Base-by-base conservation (phyloP, 2,329 filamentous ascomycete species). In the Aspergillus vadensis region DNA sequence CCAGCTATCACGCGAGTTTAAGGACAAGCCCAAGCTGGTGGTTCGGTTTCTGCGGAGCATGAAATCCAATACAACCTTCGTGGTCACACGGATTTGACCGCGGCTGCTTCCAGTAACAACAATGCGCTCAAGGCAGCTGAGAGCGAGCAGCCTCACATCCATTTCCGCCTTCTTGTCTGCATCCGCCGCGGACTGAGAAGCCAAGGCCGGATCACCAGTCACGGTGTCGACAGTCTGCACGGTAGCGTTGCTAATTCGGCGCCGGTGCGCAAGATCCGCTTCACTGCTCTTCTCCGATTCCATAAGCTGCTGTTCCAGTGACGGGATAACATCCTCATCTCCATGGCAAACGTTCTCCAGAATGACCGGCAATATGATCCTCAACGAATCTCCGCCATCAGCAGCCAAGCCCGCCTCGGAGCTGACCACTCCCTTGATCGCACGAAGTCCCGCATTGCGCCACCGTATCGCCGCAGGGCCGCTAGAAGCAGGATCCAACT, bases 91-190 rank as follows among this genome's bases (percentile, higher is more conserved):
- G 49, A 96, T 89, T 74, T 97, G 94, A 8, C 87, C 84, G 58
- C 91, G 84, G 70, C 92, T 96, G 63, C 92, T 92, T 23, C 77
- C 78, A 8, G 88, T 87, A 30, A 90, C 83, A 69, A 96, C 97
- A 50, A 97, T 91, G 68, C 90, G 88, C 76, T 94, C 91, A 58
- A 99, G 80, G 72, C 92, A 96, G 69, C 92, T 89, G 68, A 97
- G 82, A 4, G 95, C 94, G 63, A 96, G 81, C 7, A 96, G 82
- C 27, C 91, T 91, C 15, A 92, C 92, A 71, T 96, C 91, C 78
- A 97, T 89, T 76, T 98, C 93, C 1, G 92, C 93, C 62, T 95
- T 80, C 74, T 89, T 91, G 76, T 98, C 95, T 25, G 92, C 92
- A 72, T 97, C 94, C 23, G 89, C 89, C 0, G 91, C 90, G 0